Conservation (phyloP, 139 green algal species). For the Chlamydomonas eustigma region DNA sequence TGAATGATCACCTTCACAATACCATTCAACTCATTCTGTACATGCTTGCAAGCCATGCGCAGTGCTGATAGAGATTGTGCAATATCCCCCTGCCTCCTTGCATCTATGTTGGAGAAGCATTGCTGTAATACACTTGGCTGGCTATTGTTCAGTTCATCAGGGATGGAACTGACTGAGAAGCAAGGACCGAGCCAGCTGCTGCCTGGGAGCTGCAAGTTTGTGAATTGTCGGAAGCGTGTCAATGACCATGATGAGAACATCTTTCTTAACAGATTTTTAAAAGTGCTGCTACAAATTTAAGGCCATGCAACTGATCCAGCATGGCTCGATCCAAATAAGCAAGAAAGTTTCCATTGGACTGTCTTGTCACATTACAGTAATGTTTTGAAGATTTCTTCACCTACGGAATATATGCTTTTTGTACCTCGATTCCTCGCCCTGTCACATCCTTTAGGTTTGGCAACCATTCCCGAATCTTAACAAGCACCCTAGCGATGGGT, state of each 20-base stretch:
- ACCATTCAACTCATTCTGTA: slow-evolving; percentile 45
- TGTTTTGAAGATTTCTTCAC: no score
- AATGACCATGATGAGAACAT: no score
- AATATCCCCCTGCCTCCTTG: slow-evolving; percentile 34
- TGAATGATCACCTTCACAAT: slow-evolving; percentile 62
- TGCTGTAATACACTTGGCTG: slow-evolving; percentile 31
- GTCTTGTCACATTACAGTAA: no score
- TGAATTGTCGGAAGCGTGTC: no score
- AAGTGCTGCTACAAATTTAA: no score
- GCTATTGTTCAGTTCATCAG: slow-evolving; percentile 21
- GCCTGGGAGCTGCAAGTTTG: slow-evolving; percentile 26
- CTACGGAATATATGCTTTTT: no score
- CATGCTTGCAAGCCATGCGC: slow-evolving; percentile 42
- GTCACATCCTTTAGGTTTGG: slow-evolving; percentile 27
- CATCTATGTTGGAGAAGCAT: slow-evolving; percentile 43
- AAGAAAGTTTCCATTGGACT: no score
- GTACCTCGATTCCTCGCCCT: slow-evolving; percentile 10
- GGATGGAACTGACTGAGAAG: slow-evolving; percentile 47
- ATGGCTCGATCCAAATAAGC: no score
- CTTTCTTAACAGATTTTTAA: no score
- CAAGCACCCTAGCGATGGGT: slow-evolving; percentile 45
- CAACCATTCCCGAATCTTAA: slow-evolving; percentile 41
- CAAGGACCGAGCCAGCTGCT: slow-evolving; percentile 67
- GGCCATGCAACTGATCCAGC: no score
- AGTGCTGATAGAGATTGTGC: slow-evolving; percentile 43